Evolutionary conservation across 2,329 filamentous ascomycete genomes (phyloP).

Genomic region (Penicillium verrucosum): DNA sequence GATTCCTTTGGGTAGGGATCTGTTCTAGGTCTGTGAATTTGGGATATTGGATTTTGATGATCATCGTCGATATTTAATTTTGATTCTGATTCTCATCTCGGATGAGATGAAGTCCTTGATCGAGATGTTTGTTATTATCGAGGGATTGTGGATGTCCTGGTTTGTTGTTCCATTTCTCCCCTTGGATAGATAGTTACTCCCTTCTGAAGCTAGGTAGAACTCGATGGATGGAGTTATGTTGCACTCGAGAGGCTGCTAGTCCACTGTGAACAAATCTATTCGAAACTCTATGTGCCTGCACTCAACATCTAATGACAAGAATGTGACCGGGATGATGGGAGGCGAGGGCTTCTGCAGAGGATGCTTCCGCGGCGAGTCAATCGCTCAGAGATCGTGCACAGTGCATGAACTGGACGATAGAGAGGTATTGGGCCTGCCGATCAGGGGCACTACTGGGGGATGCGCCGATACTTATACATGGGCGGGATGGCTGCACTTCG

Average conservation of each 20-base stretch:
- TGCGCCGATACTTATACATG: constrained; percentile 19
- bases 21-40: neutral
- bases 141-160: neutral
- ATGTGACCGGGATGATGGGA: constrained; percentile 19
- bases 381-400: neutral
- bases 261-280: neutral
- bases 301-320: constrained; percentile 10
- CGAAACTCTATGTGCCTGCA: constrained; percentile 1
- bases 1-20: neutral
- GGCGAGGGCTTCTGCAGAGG: constrained; percentile 18
- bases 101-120: neutral
- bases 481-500: constrained; percentile 6
- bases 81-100: neutral
- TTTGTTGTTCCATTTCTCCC: neutral
- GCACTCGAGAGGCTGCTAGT: neutral
- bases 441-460: constrained; percentile 17
- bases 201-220: neutral
- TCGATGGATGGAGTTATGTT: neutral
- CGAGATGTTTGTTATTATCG: neutral
- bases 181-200: neutral
- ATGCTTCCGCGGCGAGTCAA: constrained; percentile 1
- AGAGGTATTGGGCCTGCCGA: constrained; percentile 10
- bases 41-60: neutral
- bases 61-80: neutral
- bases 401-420: constrained; percentile 10